phyloP scores from a whole-genome alignment of 2,329 filamentous ascomycete species.

The Claviceps arundinis region DNA sequence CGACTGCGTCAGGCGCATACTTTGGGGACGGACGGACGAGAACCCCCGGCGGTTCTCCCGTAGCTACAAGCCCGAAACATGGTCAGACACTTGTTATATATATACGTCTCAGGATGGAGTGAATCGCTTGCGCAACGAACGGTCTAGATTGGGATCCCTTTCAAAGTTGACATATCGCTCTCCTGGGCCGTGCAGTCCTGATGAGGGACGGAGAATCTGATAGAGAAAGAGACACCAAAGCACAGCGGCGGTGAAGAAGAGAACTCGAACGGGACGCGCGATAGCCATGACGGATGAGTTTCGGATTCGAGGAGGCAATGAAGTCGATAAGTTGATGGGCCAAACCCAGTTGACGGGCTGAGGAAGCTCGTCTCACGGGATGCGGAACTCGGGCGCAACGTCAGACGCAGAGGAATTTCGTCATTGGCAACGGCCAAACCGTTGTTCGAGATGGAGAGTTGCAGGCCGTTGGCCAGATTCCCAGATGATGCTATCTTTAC shows the following conservation, averaged over 20 bases:
- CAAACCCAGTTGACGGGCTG: neutral
- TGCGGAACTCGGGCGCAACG: neutral
- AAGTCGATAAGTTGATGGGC: neutral
- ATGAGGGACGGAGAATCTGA: constrained; percentile 52
- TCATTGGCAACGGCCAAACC: neutral
- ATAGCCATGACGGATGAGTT: constrained; percentile 52
- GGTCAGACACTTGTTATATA: constrained; percentile 7
- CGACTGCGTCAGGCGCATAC: constrained; percentile 62
- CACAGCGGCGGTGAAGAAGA: constrained; percentile 57
- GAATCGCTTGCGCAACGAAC: constrained; percentile 37
- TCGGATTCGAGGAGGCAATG: neutral
- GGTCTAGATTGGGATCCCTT: constrained; percentile 74
- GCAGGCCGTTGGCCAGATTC: neutral
- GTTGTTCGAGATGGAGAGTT: neutral
- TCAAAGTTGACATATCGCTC: constrained; percentile 44
- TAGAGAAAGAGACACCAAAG: constrained; percentile 70
- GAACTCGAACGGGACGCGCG: constrained; percentile 69
- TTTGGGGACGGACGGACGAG: constrained; percentile 61
- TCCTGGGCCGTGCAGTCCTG: constrained; percentile 27
- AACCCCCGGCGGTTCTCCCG: constrained; percentile 67
- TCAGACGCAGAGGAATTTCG: neutral
- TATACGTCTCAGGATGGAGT: neutral
- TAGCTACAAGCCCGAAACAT: constrained; percentile 38
- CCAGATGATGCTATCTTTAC: neutral
- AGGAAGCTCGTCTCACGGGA: neutral